Conservation (phyloP, 768 basidiomycete species). For the Russula emetica region DNA sequence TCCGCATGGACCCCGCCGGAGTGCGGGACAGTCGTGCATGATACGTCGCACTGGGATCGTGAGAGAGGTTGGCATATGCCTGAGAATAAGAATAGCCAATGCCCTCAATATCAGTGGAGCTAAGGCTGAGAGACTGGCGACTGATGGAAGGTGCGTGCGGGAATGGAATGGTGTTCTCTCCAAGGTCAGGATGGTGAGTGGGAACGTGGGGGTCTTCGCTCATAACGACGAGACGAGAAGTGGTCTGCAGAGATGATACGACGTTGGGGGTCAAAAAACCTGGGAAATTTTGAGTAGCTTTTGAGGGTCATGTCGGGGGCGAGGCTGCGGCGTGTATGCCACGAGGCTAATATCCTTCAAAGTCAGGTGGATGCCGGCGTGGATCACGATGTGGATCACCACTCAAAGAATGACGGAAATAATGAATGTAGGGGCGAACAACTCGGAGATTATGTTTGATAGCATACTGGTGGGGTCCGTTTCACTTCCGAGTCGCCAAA, state of each 20-base stretch:
- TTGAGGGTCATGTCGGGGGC: conserved; percentile 26
- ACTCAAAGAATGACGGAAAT: not conserved
- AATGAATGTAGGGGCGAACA: conserved; percentile 7
- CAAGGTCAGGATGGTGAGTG: conserved; percentile 8
- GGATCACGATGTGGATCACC: conserved; percentile 22
- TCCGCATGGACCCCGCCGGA: conserved; percentile 25
- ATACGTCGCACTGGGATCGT: conserved; percentile 15
- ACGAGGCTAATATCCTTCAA: conserved; percentile 18
- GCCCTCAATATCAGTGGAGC: conserved; percentile 16
- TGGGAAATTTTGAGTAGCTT: conserved; percentile 24
- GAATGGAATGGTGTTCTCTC: conserved; percentile 25
- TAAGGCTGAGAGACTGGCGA: conserved; percentile 25
- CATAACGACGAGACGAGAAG: conserved; percentile 21
- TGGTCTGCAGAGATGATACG: conserved; percentile 17
- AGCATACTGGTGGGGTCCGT: not conserved
- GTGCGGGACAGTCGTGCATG: conserved; percentile 22
- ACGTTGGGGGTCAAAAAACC: conserved; percentile 12
- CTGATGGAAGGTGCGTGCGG: conserved; percentile 23
- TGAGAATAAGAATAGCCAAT: conserved; percentile 26
- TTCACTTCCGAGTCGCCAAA: not conserved
- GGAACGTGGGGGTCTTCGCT: conserved; percentile 15
- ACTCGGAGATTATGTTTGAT: conserved; percentile 12
- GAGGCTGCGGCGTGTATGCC: conserved; percentile 24
- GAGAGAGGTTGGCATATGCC: conserved; percentile 20
- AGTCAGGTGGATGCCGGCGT: conserved; percentile 18